Evolutionary conservation across 225 moss, liverwort and hornwort species (phyloP).

Genomic region (Rhytidiadelphus loreus): DNA sequence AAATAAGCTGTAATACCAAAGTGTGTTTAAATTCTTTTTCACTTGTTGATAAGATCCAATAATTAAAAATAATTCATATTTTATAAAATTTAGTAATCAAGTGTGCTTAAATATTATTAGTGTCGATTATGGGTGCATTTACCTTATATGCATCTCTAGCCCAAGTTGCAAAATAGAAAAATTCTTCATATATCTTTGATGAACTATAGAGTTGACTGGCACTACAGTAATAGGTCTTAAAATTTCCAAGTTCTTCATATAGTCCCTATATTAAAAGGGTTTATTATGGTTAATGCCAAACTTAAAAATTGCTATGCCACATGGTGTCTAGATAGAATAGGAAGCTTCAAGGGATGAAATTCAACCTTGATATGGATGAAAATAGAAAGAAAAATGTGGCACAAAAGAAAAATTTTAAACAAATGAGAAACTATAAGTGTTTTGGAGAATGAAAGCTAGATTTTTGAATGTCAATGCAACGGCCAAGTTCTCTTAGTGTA

Average conservation of each 20-base stretch:
- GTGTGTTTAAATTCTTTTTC: background rate
- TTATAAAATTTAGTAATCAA: background rate
- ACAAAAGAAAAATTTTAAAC: too few species aligned
- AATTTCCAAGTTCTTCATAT: background rate
- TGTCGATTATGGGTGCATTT: background rate
- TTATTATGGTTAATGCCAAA: background rate
- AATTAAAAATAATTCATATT: background rate
- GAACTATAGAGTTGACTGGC: background rate
- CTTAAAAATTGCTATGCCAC: too few species aligned
- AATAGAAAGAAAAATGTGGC: too few species aligned
- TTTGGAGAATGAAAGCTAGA: too few species aligned
- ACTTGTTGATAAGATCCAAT: background rate
- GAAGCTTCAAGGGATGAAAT: too few species aligned
- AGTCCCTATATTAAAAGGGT: background rate
- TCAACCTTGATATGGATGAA: too few species aligned
- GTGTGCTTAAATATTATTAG: background rate
- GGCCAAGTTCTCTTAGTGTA: too few species aligned
- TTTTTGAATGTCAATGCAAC: too few species aligned
- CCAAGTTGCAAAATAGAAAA: background rate
- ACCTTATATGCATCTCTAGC: background rate
- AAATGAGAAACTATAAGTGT: too few species aligned
- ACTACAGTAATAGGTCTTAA: background rate
- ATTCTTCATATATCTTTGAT: background rate
- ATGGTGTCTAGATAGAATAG: too few species aligned
- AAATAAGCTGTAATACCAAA: background rate